These are phyloP conservation scores for Barnettozyma siamensis DNA, from an alignment of 805 yeast species.

Conservation along the genomic window DNA sequence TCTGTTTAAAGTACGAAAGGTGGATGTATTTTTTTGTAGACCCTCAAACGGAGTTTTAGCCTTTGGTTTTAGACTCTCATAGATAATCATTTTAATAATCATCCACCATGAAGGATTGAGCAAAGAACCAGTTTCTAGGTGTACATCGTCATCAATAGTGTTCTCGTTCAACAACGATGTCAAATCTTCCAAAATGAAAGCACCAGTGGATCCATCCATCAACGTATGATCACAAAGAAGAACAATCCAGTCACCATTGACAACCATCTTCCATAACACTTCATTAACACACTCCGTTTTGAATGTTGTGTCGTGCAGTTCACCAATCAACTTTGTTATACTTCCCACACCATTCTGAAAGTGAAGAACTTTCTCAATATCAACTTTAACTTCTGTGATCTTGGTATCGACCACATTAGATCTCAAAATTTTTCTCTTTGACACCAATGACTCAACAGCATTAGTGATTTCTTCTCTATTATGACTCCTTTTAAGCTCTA, in stretches of 20 bases:
- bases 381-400: not conserved
- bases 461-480: not conserved
- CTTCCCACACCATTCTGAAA: not conserved
- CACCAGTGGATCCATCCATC: conserved; percentile 5
- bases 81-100: not conserved
- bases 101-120: conserved; percentile 4
- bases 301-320: conserved; percentile 1
- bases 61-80: not conserved
- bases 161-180: not conserved
- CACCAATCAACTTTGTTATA: not conserved
- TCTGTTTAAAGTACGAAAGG: conserved; percentile 5
- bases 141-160: conserved; percentile 7
- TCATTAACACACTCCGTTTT: not conserved
- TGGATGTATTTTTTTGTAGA: conserved; percentile 1
- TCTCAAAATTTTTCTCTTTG: conserved; percentile 1
- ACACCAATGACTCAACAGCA: not conserved
- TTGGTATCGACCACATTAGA: conserved; percentile 1
- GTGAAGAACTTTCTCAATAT: not conserved
- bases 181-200: conserved; percentile 7
- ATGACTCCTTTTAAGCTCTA: not conserved
- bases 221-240: conserved; percentile 6
- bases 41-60: not conserved
- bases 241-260: conserved; percentile 5
- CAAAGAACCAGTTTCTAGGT: not conserved
- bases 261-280: conserved; percentile 7